Evolutionary conservation across 805 yeast species (phyloP).

Genomic region (Ogataea paradorogensis): DNA sequence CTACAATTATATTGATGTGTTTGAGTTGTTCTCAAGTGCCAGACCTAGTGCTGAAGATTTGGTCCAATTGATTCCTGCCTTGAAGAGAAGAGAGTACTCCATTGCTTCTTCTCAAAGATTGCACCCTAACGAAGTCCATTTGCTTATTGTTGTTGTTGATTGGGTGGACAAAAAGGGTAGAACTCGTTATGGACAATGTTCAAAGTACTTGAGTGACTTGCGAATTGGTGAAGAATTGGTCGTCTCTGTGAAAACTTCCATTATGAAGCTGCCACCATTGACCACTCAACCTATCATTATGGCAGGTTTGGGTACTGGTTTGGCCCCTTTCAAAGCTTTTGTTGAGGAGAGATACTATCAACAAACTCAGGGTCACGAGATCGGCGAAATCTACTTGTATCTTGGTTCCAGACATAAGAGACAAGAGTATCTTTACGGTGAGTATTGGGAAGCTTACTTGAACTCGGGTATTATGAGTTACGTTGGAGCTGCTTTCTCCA

Average conservation of each 20-base stretch:
- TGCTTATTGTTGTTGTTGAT: slow-evolving; percentile 92
- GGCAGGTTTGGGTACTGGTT: slow-evolving; percentile 97
- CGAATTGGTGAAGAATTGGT: slow-evolving; percentile 79
- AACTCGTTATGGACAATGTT: slow-evolving; percentile 89
- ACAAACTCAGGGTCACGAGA: slow-evolving; percentile 78
- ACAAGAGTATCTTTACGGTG: slow-evolving; percentile 95
- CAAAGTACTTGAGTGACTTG: slow-evolving; percentile 82
- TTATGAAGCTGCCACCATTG: slow-evolving; percentile 89
- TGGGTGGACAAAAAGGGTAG: slow-evolving; percentile 89
- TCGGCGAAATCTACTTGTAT: slow-evolving; percentile 85
- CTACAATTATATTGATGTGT: slow-evolving; percentile 75
- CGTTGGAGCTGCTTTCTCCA: slow-evolving; percentile 96
- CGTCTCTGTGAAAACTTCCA: slow-evolving; percentile 94
- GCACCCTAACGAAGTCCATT: slow-evolving; percentile 87
- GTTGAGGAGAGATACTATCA: slow-evolving; percentile 95
- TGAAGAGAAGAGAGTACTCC: slow-evolving; percentile 96
- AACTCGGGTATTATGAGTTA: slow-evolving; percentile 90
- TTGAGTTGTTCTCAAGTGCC: slow-evolving; percentile 76
- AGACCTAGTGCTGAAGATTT: slow-evolving; percentile 72
- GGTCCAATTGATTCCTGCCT: slow-evolving; percentile 71
- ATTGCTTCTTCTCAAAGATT: slow-evolving; percentile 94
- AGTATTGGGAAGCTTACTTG: slow-evolving; percentile 93
- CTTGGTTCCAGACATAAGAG: slow-evolving; percentile 94
- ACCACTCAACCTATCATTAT: slow-evolving; percentile 88
- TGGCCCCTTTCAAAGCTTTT: slow-evolving; percentile 97